A percentile compares a stretch with the other conserved stretches of the same genome.
Evolutionary conservation across 2,329 filamentous ascomycete species (phyloP).

Genomic region (Trichophyton verrucosum): DNA sequence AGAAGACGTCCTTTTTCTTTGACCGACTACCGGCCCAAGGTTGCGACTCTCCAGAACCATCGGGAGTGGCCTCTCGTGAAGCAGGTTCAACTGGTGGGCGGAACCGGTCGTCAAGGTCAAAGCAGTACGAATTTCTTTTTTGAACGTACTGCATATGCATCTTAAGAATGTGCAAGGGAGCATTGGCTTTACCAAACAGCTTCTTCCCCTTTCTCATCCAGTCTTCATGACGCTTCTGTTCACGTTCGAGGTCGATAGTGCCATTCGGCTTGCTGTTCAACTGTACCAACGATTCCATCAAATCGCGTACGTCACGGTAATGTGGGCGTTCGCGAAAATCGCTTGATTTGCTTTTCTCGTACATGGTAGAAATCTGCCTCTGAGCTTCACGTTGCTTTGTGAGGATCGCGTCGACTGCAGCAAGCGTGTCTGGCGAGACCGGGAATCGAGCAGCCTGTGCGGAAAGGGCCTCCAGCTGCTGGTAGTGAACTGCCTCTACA

Average conservation of each 20-base stretch:
- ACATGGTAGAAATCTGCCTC: constrained; percentile 70
- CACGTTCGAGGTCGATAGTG: constrained; percentile 83
- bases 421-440: constrained; percentile 67
- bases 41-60: constrained; percentile 39
- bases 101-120: constrained; percentile 80
- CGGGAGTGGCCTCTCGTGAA: constrained; percentile 65
- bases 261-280: constrained; percentile 86
- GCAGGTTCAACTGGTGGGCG: constrained; percentile 83
- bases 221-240: constrained; percentile 89
- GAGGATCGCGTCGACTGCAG: constrained; percentile 76
- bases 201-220: constrained; percentile 99
- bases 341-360: constrained; percentile 59
- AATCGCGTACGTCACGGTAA: constrained; percentile 79
- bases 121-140: constrained; percentile 79
- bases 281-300: constrained; percentile 75
- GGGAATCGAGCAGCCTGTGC: constrained; percentile 69
- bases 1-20: constrained; percentile 70
- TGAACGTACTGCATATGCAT: constrained; percentile 89
- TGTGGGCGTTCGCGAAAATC: constrained; percentile 70
- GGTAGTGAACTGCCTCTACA: constrained; percentile 85
- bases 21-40: constrained; percentile 39
- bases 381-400: constrained; percentile 94
- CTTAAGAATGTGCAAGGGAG: constrained; percentile 87
- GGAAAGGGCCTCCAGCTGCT: constrained; percentile 83
- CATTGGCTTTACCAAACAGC: constrained; percentile 94